phyloP scores from a whole-genome alignment of 148 eudicot genomes.

The Rhododendron williamsianum region DNA sequence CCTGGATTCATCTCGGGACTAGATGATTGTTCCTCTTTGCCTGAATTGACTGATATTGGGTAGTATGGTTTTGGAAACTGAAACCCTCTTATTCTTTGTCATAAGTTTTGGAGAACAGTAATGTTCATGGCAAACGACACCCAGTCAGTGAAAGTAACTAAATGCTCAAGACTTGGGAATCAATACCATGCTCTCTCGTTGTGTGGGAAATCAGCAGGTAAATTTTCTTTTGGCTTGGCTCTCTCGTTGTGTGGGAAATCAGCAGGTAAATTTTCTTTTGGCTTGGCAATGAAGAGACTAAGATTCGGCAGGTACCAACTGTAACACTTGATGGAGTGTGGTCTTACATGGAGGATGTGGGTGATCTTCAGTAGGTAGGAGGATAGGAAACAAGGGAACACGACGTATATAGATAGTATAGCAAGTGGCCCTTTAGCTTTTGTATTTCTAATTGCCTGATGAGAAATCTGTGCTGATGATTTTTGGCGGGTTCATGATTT shows the following conservation, averaged over 20 bases:
- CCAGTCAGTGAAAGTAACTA: neutral
- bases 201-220: neutral
- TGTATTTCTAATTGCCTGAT: conserved; percentile 1
- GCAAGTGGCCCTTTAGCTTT: neutral
- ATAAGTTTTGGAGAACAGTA: conserved; percentile 9
- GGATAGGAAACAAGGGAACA: conserved; percentile 5
- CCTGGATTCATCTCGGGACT: conserved; percentile 54
- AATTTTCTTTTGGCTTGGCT: neutral
- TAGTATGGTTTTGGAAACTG: neutral
- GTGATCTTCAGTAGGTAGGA: neutral
- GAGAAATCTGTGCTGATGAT: conserved; percentile 6
- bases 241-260: neutral
- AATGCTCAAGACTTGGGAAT: neutral
- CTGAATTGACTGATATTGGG: conserved; percentile 57
- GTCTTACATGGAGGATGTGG: conserved; percentile 1
- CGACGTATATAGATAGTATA: neutral
- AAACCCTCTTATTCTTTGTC: conserved; percentile 7
- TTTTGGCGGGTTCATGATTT: neutral
- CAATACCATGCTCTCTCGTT: neutral
- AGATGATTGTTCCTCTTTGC: conserved; percentile 52
- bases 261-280: neutral
- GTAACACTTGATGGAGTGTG: neutral
- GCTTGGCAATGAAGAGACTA: neutral
- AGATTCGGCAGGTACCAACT: neutral
- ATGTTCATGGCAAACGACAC: neutral